A percentile compares a stretch with the other conserved stretches of the same genome.
Evolutionary conservation across 208 protist species (phyloP).

Genomic region (Trichomonas vaginalis): DNA sequence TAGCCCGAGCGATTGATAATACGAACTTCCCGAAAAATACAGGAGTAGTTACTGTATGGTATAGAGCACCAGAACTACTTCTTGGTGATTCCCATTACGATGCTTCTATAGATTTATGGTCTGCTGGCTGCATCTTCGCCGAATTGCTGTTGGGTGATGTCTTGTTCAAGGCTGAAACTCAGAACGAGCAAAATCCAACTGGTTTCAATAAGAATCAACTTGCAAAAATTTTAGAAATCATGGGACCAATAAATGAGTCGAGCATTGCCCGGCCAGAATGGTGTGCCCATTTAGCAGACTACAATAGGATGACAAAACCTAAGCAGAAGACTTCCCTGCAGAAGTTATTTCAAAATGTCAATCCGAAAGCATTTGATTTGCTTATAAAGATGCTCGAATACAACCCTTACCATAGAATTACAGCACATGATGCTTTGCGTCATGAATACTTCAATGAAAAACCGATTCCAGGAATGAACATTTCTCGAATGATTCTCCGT

Average conservation of each 20-base stretch:
- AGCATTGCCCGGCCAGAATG: neutral
- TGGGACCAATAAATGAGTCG: neutral
- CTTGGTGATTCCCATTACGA: neutral
- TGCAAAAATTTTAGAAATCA: neutral
- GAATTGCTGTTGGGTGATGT: neutral
- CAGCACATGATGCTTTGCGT: neutral
- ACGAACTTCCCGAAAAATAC: neutral
- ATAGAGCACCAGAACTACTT: neutral
- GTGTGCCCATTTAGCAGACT: neutral
- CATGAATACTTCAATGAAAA: neutral
- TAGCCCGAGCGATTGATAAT: neutral
- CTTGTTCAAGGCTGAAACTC: neutral
- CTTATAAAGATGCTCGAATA: neutral
- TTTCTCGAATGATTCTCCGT: neutral
- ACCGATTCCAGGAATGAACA: neutral
- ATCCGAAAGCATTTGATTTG: neutral
- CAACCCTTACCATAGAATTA: neutral
- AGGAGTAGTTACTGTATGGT: conserved; percentile 7
- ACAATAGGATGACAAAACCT: neutral
- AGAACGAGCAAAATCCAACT: neutral
- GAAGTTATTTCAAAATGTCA: neutral
- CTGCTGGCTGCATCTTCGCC: conserved; percentile 1
- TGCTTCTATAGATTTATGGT: neutral
- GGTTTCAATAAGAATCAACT: neutral
- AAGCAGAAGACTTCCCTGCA: neutral